Evolutionary conservation across 2,329 filamentous ascomycete genomes (phyloP).

Genomic region (Thielaviopsis euricoi): DNA sequence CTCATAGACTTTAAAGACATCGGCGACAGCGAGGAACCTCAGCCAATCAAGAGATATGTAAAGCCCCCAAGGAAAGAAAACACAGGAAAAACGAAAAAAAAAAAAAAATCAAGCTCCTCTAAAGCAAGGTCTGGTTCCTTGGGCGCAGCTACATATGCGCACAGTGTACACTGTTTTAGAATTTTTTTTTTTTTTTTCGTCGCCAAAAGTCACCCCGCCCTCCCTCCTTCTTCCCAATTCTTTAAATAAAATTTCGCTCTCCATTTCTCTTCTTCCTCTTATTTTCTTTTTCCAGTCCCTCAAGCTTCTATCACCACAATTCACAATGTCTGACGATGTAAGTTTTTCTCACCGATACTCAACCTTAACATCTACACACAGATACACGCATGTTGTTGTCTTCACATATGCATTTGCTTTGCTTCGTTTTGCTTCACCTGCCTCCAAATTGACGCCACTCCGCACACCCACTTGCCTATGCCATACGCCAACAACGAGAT

Average conservation of each 20-base stretch:
- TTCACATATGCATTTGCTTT: not conserved
- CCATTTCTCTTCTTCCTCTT: constrained; percentile 14
- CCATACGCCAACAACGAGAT: not conserved
- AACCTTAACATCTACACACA: not conserved
- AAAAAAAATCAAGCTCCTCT: constrained; percentile 6
- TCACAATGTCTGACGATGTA: constrained; percentile 45
- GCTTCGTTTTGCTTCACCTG: not conserved
- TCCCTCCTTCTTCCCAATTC: constrained; percentile 16
- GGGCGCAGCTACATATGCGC: constrained; percentile 7
- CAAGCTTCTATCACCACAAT: constrained; percentile 20
- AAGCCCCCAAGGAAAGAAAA: not conserved
- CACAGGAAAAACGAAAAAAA: not conserved
- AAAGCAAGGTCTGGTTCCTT: not conserved
- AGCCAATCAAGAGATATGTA: constrained; percentile 5
- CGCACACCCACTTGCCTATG: not conserved
- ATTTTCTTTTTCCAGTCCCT: constrained; percentile 16
- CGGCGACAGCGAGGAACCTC: not conserved
- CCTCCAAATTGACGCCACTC: not conserved
- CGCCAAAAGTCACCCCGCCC: constrained; percentile 11
- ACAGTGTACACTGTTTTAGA: constrained; percentile 12
- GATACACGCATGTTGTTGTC: not conserved
- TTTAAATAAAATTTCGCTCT: constrained; percentile 14
- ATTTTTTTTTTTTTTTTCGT: constrained; percentile 10
- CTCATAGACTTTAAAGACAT: not conserved
- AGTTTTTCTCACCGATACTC: constrained; percentile 17